phyloP scores from a whole-genome alignment of 306 rosid species.

The Pueraria montana region DNA sequence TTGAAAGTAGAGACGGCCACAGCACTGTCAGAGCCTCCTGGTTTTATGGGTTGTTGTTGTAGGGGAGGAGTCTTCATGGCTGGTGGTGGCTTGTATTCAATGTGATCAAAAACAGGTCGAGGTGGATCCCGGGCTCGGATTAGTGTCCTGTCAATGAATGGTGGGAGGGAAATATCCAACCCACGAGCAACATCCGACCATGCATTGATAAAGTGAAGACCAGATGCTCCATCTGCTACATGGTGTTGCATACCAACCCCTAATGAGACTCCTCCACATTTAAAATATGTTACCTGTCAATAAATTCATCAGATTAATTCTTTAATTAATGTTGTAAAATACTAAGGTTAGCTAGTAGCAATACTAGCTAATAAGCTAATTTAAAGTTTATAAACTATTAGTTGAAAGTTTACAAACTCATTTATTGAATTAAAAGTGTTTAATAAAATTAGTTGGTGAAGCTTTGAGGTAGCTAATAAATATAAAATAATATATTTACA shows the following conservation, averaged over 20 bases:
- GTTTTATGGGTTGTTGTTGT: conserved; percentile 49
- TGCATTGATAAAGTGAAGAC: conserved; percentile 83
- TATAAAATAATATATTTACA: no score
- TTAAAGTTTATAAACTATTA: no score
- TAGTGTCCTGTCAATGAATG: conserved; percentile 77
- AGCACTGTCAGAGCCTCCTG: conserved; percentile 39
- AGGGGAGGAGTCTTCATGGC: conserved; percentile 53
- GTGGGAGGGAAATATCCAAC: conserved; percentile 67
- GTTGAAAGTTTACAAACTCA: no score
- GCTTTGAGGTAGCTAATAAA: no score
- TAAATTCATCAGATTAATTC: background rate
- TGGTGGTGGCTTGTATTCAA: conserved; percentile 86
- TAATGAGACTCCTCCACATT: conserved; percentile 91
- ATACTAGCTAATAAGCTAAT: background rate
- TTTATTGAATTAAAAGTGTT: no score
- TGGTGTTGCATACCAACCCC: conserved; percentile 95
- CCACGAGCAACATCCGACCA: conserved; percentile 97
- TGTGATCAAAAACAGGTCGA: conserved; percentile 71
- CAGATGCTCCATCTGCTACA: conserved; percentile 86
- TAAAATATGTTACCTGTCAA: conserved; percentile 80
- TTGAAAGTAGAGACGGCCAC: conserved; percentile 62
- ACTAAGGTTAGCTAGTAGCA: background rate
- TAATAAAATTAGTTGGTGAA: no score
- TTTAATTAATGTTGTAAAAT: background rate
- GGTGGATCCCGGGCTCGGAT: conserved; percentile 80